Conservation (phyloP, 192 early-diverging fungal genomes). For the Coemansia sp. region DNA sequence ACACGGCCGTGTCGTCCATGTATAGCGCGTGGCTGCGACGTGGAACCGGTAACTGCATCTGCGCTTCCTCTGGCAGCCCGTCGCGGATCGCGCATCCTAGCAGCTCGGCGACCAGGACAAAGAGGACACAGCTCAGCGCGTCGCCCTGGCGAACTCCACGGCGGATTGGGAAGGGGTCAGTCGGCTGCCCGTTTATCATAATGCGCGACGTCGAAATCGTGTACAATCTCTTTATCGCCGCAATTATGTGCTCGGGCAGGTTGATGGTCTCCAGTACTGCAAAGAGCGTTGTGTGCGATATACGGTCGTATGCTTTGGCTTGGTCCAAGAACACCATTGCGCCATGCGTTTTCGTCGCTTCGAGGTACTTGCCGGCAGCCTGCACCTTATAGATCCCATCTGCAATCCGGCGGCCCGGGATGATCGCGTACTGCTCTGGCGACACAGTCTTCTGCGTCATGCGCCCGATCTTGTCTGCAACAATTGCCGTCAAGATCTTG, state of each 20-base stretch:
- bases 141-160: constrained; percentile 10
- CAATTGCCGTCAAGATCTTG: not conserved
- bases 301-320: constrained; percentile 11
- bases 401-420: constrained; percentile 5
- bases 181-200: constrained; percentile 3
- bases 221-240: constrained; percentile 2
- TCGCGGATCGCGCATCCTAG: constrained; percentile 9
- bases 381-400: constrained; percentile 15
- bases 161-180: constrained; percentile 3
- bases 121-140: constrained; percentile 2
- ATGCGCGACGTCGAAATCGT: not conserved
- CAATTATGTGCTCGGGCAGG: not conserved
- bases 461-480: not conserved
- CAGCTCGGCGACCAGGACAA: constrained; percentile 8
- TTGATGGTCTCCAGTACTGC: constrained; percentile 3
- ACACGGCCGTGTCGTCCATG: constrained; percentile 16
- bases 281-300: constrained; percentile 15
- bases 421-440: constrained; percentile 16
- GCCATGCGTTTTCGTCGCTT: not conserved
- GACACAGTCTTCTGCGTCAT: not conserved
- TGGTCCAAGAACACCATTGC: constrained; percentile 19
- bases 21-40: constrained; percentile 9
- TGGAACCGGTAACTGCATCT: not conserved
- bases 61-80: not conserved
- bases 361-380: constrained; percentile 5